Base-by-base conservation (phyloP, 345 rosid genomes). In the Trapa incisa region DNA sequence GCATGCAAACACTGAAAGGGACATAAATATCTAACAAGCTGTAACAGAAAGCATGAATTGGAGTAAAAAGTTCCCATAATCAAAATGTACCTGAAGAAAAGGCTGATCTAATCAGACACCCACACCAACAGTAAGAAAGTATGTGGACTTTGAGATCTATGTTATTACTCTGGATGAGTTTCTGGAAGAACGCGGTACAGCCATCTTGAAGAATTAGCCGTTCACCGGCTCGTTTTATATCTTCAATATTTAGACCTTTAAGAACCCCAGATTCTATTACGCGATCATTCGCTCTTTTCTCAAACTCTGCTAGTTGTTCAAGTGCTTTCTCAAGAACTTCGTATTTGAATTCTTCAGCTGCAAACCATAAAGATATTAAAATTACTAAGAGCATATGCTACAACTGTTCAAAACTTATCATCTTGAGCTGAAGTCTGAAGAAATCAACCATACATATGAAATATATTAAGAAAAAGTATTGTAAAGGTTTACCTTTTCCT, bases 101-200 rank as follows among this genome's bases (percentile, higher is more conserved):
- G 65, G 90, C 86, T 61, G 89, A 81, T 65, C 90, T 84, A 71
- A 95, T 91, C 72, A 95, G 96, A 73, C 89, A 96, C 70, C 82
- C 96, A 70, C 92, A 95, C 99, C 99, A 95, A 79, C 96, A 95
- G 73, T 89, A 95, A 6, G 98, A 95, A 65, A 91, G 90, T 60
- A 95, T 75, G 50, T 91, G 89, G 73, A 86, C 73, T 63, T 83
- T 74, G 50, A 85, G 82, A 75, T 83, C 81, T 75, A 83, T 66
- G 47, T 75, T 80, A 69, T 84, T 86, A 72, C 76, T 80, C 74
- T 79, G 78, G 39, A 81, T 68, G 64, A 89, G 72, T 72, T 82
- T 89, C 82, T 82, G 80, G 66, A 95, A 84, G 82, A 95, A 89
- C 62, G 65, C 47, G 38, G 76, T 80, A 79, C 98, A 95, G 38